Conservation (phyloP, 495 filamentous ascomycete species). For the Pyrenopolyporus hunteri region DNA sequence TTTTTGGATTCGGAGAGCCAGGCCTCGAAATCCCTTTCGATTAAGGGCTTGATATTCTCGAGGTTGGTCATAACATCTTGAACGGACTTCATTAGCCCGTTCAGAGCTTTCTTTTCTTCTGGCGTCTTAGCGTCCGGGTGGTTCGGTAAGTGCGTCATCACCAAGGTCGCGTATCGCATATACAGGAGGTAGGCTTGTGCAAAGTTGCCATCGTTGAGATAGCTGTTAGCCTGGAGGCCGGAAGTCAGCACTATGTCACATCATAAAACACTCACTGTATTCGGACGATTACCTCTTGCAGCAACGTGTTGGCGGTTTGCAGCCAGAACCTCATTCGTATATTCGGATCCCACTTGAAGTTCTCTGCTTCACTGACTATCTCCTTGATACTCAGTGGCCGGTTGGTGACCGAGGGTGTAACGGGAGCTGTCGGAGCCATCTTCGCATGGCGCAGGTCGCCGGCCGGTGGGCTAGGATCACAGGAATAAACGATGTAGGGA, state of each 20-base stretch:
- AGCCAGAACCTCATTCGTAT: constrained; percentile 83
- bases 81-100: constrained; percentile 37
- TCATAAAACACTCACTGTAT: not conserved
- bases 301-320: constrained; percentile 74
- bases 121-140: constrained; percentile 71
- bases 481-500: not conserved
- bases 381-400: constrained; percentile 74
- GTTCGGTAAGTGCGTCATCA: constrained; percentile 62
- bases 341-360: constrained; percentile 77
- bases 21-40: constrained; percentile 45
- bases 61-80: constrained; percentile 57
- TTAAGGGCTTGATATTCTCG: constrained; percentile 56
- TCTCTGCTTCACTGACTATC: constrained; percentile 70
- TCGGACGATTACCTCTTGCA: constrained; percentile 77
- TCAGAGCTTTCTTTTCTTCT: constrained; percentile 40
- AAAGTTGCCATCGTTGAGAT: constrained; percentile 82
- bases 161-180: constrained; percentile 77
- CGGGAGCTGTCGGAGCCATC: constrained; percentile 18
- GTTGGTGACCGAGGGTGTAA: not conserved
- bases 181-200: constrained; percentile 87
- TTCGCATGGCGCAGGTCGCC: constrained; percentile 11
- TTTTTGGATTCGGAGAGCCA: constrained; percentile 36
- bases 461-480: constrained; percentile 1
- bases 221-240: constrained; percentile 59
- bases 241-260: constrained; percentile 6